Conservation (phyloP, 1,139 yeast species). For the Scheffersomyces lignicola region DNA sequence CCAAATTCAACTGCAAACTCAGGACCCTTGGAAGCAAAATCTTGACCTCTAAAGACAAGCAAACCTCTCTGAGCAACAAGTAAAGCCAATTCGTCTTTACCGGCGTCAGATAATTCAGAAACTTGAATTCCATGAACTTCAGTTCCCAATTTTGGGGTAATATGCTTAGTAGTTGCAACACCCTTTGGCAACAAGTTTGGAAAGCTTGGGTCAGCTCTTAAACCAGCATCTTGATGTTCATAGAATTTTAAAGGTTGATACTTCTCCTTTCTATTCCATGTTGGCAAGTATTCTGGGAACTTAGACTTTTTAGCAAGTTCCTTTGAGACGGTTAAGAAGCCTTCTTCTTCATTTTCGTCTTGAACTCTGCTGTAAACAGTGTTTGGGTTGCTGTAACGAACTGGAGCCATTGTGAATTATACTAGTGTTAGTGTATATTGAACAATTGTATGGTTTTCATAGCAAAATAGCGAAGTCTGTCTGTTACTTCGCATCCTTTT, state of each 20-base stretch:
- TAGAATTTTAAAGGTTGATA: constrained; percentile 48
- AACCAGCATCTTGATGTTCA: constrained; percentile 54
- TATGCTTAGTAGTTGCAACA: constrained; percentile 28
- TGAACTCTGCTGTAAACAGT: constrained; percentile 12
- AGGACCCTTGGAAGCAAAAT: constrained; percentile 59
- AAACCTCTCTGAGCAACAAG: constrained; percentile 68
- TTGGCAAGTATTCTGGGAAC: constrained; percentile 47
- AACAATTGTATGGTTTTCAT: too few species aligned
- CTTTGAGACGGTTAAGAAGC: constrained; percentile 23
- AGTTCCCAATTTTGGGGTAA: constrained; percentile 69
- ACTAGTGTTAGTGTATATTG: too few species aligned
- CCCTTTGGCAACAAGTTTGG: constrained; percentile 48
- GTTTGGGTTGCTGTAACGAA: constrained; percentile 11
- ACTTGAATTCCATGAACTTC: constrained; percentile 62
- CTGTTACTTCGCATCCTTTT: too few species aligned
- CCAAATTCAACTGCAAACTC: constrained; percentile 55
- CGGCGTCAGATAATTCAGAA: constrained; percentile 49
- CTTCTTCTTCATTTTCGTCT: constrained; percentile 16
- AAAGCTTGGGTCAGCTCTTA: constrained; percentile 55
- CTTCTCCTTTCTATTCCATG: constrained; percentile 48
- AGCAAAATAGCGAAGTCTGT: too few species aligned
- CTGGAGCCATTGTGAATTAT: constrained; percentile 16
- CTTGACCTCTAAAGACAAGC: constrained; percentile 66
- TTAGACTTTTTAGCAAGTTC: constrained; percentile 13
- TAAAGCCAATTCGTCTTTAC: constrained; percentile 65